Conservation (phyloP, 1,284 basidiomycete species). For the Rhodotorula sp. region DNA sequence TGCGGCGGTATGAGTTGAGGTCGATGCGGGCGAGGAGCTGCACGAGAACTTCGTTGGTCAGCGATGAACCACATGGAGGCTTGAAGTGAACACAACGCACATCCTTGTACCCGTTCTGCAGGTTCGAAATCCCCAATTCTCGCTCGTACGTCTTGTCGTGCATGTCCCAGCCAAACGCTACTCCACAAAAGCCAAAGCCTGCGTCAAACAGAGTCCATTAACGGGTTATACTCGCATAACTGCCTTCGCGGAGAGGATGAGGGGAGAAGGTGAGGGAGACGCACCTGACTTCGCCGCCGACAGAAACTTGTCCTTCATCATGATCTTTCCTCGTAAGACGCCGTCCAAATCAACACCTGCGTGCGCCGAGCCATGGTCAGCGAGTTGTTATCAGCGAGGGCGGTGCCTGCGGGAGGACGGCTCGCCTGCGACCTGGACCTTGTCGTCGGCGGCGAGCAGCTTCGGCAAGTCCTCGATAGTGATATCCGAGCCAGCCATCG, state of each 20-base stretch:
- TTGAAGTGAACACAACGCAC: slow-evolving; percentile 12
- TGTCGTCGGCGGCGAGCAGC: slow-evolving; percentile 65
- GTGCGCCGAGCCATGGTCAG: slow-evolving; percentile 37
- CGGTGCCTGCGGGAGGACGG: not conserved
- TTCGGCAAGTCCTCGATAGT: slow-evolving; percentile 59
- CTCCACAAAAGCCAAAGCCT: slow-evolving; percentile 51
- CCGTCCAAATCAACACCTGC: slow-evolving; percentile 69
- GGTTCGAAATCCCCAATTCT: slow-evolving; percentile 86
- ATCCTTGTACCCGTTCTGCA: slow-evolving; percentile 85
- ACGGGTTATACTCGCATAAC: no score
- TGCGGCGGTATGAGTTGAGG: slow-evolving; percentile 57
- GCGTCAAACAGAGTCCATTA: no score
- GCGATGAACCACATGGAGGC: no score
- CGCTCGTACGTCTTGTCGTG: slow-evolving; percentile 60
- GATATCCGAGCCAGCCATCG: not conserved
- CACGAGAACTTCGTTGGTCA: no score
- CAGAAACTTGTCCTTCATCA: slow-evolving; percentile 84
- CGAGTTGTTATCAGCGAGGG: not conserved
- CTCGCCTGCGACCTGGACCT: slow-evolving; percentile 88
- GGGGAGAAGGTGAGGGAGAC: not conserved
- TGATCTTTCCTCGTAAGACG: slow-evolving; percentile 71
- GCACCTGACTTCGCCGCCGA: slow-evolving; percentile 69
- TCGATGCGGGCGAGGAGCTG: slow-evolving; percentile 54
- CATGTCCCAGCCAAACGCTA: slow-evolving; percentile 72
- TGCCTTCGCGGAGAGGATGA: not conserved